Conservation (phyloP, 2,329 filamentous ascomycete genomes). For the Arachnomyces sp. region DNA sequence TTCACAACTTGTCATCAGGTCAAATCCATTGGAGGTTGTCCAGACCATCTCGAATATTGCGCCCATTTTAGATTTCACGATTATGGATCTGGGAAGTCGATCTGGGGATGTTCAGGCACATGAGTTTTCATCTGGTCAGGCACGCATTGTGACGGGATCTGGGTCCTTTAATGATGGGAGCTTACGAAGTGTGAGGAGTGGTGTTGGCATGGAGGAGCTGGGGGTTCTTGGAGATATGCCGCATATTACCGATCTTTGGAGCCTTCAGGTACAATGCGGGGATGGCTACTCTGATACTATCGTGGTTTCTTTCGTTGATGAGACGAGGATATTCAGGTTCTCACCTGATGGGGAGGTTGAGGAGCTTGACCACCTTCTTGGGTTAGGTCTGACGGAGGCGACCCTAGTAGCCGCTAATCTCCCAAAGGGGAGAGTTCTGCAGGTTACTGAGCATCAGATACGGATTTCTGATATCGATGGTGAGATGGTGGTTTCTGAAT, state of each 20-base stretch:
- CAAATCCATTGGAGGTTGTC: conserved; percentile 56
- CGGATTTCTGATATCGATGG: conserved; percentile 52
- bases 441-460: conserved; percentile 61
- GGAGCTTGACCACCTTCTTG: conserved; percentile 69
- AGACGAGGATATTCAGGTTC: conserved; percentile 78
- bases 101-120: conserved; percentile 71
- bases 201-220: conserved; percentile 82
- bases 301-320: conserved; percentile 69
- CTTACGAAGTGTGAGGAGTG: conserved; percentile 81
- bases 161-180: conserved; percentile 85
- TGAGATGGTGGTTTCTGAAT: conserved; percentile 39
- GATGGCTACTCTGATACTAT: conserved; percentile 53
- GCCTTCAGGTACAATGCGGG: conserved; percentile 48
- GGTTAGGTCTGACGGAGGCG: conserved; percentile 58
- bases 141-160: conserved; percentile 84
- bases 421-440: conserved; percentile 56
- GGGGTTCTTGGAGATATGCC: conserved; percentile 74
- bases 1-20: conserved; percentile 66
- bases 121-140: conserved; percentile 90
- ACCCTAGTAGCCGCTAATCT: conserved; percentile 66
- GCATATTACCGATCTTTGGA: conserved; percentile 64
- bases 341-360: conserved; percentile 68
- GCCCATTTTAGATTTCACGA: conserved; percentile 83
- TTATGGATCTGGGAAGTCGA: conserved; percentile 92
- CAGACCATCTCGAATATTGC: conserved; percentile 79